A percentile compares a stretch with the other conserved stretches of the same genome.
These are phyloP conservation scores for Lactifluus volemus DNA, from an alignment of 768 basidiomycete species.

Conservation along the genomic window DNA sequence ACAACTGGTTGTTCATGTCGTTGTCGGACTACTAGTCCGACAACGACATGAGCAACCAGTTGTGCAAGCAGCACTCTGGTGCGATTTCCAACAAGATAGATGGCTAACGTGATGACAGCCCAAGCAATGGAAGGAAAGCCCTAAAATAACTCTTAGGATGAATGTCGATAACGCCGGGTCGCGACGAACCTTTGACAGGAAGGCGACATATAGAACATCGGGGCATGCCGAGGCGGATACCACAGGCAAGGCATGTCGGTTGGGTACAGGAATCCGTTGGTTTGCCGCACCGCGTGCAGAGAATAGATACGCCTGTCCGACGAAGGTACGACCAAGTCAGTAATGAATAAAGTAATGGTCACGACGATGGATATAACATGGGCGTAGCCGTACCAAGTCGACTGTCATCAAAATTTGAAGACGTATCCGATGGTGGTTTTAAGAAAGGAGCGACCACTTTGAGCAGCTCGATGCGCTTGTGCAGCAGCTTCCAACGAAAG, in stretches of 20 bases:
- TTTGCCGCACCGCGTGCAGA: conserved; percentile 20
- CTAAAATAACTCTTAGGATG: conserved; percentile 27
- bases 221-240: conserved; percentile 35
- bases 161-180: background rate
- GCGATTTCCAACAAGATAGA: conserved; percentile 50
- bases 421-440: background rate
- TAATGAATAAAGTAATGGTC: conserved; percentile 23
- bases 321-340: background rate
- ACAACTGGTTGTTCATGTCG: conserved; percentile 63
- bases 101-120: conserved; percentile 59
- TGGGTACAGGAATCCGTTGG: conserved; percentile 38
- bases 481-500: conserved; percentile 60
- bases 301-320: conserved; percentile 24
- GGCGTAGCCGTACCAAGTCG: conserved; percentile 17
- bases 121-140: conserved; percentile 49
- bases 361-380: background rate
- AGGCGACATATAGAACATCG: conserved; percentile 68
- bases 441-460: conserved; percentile 42
- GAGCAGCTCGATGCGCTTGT: conserved; percentile 65
- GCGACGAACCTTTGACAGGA: conserved; percentile 50
- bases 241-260: conserved; percentile 36
- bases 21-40: conserved; percentile 28
- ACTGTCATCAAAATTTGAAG: conserved; percentile 18
- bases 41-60: conserved; percentile 66
- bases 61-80: conserved; percentile 46